Base-by-base conservation (phyloP, 148 eudicot genomes). In the Amaranthus cruentus region DNA sequence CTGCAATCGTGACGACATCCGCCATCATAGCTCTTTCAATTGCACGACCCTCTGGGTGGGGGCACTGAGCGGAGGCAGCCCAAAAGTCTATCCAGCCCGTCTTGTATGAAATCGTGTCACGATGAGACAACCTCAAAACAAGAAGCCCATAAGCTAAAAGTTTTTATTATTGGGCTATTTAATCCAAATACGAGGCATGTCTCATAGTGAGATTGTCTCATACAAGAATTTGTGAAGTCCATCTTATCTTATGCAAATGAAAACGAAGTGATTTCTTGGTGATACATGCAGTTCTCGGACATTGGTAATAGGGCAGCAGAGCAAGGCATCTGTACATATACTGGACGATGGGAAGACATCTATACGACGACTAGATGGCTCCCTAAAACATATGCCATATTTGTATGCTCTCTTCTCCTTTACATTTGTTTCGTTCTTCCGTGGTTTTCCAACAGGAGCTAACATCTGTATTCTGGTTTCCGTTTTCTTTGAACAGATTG, bases 301-400 rank as follows among this genome's bases (percentile, higher is more conserved):
- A 89, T 94, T 53, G 76, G 79, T 74, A 64, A 62, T 12, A 91
- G 84, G 85, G 91, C 97, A 47, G 38, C 71, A 69, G 81, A 82
- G 4, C 88, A 87, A 79, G 98, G 97, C 69, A 84, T 94, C 46
- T 83, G 90, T 76, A 71, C 87, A 44, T 86, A 76, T 82, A 82
- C 82, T 58, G 97, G 97, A 76, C 84, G 54, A 68, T 84, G 90
- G 93, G 97, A 91, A 78, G 83, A 81, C 63, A 87, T 94, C 7
- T 72, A 64, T 44, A 79, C 78, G 74, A 94, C 92, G 79, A 88
- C 82, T 82, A 82, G 87, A 84, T 94, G 98, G 98, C 86, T 84
- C 64, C 97, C 97, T n/a, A 84, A 83, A 84, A 91, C 93, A 56
- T 87, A 83, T 83, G 83, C 93, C n/a, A 66, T 94, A 67, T 85